Conservation (phyloP, 176 grass and related monocot genomes). For the Avena eriantha region DNA sequence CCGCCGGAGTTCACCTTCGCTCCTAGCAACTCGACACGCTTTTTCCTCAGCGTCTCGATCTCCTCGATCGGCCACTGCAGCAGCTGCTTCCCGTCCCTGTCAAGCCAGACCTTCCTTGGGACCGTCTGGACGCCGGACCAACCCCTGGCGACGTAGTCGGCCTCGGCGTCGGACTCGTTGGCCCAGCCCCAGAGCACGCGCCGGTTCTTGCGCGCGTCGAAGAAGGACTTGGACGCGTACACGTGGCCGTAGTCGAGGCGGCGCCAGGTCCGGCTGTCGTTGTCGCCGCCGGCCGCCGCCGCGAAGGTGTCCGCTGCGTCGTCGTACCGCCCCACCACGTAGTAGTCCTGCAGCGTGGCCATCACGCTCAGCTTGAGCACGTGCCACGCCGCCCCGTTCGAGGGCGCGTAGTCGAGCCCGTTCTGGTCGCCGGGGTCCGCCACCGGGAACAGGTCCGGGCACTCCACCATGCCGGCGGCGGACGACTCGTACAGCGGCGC, state of each 20-base stretch:
- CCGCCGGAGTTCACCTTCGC: slow-evolving; percentile 39
- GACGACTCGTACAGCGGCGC: slow-evolving; percentile 44
- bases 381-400: slow-evolving; percentile 39
- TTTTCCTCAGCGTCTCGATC: slow-evolving; percentile 58
- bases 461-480: slow-evolving; percentile 50
- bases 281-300: neutral
- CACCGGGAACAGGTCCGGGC: slow-evolving; percentile 82
- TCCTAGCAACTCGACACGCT: slow-evolving; percentile 42
- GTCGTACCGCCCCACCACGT: slow-evolving; percentile 65
- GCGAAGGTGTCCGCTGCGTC: slow-evolving; percentile 50
- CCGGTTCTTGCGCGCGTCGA: slow-evolving; percentile 54
- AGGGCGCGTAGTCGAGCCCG: slow-evolving; percentile 45
- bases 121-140: slow-evolving; percentile 74
- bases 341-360: slow-evolving; percentile 53
- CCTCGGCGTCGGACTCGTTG: slow-evolving; percentile 52
- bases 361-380: slow-evolving; percentile 66
- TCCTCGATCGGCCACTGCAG: slow-evolving; percentile 80
- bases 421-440: slow-evolving; percentile 25
- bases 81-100: slow-evolving; percentile 54
- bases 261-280: slow-evolving; percentile 45
- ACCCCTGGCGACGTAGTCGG: slow-evolving; percentile 33
- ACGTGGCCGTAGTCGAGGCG: slow-evolving; percentile 69
- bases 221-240: slow-evolving; percentile 85
- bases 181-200: slow-evolving; percentile 78
- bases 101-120: slow-evolving; percentile 67